A percentile compares a stretch with the other conserved stretches of the same genome.
Evolutionary conservation across 1,284 basidiomycete genomes (phyloP).

Genomic region (Anthracocystis setariae): DNA sequence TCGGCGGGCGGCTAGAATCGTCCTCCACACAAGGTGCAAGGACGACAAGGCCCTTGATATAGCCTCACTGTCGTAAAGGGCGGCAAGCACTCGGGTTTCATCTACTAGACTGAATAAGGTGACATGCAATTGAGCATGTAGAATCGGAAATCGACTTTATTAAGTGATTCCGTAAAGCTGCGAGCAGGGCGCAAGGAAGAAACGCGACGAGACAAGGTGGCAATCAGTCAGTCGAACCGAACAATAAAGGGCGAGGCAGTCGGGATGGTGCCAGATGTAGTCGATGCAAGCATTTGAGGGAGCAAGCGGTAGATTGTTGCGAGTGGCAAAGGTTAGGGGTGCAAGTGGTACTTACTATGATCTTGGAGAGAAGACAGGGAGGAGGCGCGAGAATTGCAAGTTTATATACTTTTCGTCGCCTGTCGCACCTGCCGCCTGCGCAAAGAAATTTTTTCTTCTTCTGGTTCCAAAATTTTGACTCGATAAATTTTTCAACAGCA

Average conservation of each 20-base stretch:
- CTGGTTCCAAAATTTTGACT: no score
- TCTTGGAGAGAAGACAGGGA: slow-evolving; percentile 46
- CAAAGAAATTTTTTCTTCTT: slow-evolving; percentile 17
- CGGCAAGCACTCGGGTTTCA: slow-evolving; percentile 63
- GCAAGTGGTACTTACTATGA: slow-evolving; percentile 49
- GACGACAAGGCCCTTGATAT: slow-evolving; percentile 51
- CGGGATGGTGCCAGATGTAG: neutral
- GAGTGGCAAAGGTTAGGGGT: slow-evolving; percentile 24
- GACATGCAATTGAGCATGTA: slow-evolving; percentile 65
- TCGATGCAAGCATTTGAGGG: slow-evolving; percentile 3
- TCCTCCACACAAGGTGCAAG: slow-evolving; percentile 13
- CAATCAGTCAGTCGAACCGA: slow-evolving; percentile 29
- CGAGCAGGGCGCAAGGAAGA: slow-evolving; percentile 5
- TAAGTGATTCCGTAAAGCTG: slow-evolving; percentile 67
- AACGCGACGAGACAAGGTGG: neutral
- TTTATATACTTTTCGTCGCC: slow-evolving; percentile 39
- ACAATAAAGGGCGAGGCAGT: neutral
- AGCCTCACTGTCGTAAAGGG: slow-evolving; percentile 65
- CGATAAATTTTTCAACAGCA: neutral
- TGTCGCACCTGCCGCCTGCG: neutral
- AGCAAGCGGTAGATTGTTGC: neutral
- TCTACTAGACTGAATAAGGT: slow-evolving; percentile 65
- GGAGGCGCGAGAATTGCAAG: slow-evolving; percentile 28
- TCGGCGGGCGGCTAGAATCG: slow-evolving; percentile 64
- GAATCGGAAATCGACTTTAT: slow-evolving; percentile 66